These are phyloP conservation scores for Aeschynomene evenia DNA, from an alignment of 306 rosid genomes.

Conservation along the genomic window DNA sequence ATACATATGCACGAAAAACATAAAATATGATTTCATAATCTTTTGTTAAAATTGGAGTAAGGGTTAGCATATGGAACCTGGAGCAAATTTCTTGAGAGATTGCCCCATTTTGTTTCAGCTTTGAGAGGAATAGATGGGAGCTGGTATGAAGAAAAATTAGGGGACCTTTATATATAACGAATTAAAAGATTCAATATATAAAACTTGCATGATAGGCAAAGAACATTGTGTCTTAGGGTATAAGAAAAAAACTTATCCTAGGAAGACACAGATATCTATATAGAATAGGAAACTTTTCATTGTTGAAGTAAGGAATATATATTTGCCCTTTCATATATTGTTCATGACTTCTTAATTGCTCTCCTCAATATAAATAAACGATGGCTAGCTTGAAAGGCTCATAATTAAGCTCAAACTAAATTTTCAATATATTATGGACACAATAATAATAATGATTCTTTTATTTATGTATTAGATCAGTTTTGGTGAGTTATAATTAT, in stretches of 20 bases:
- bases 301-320: constrained; percentile 40
- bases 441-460: too few relatives aligned
- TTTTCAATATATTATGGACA: too few relatives aligned
- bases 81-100: constrained; percentile 38
- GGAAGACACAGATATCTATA: not conserved
- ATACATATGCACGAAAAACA: not conserved
- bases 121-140: constrained; percentile 20
- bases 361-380: not conserved
- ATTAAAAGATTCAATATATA: constrained; percentile 16
- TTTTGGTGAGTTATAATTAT: too few relatives aligned
- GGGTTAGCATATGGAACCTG: constrained; percentile 44
- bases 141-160: not conserved
- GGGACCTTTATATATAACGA: constrained; percentile 22
- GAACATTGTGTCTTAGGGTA: constrained; percentile 45
- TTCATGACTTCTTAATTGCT: constrained; percentile 21
- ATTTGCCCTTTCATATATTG: constrained; percentile 5
- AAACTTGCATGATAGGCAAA: constrained; percentile 43
- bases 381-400: not conserved
- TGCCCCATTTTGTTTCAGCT: constrained; percentile 49
- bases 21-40: not conserved
- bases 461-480: too few relatives aligned
- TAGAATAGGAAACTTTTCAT: constrained; percentile 19
- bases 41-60: not conserved
- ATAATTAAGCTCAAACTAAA: not conserved
- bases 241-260: constrained; percentile 35